A percentile compares a stretch with the other conserved stretches of the same genome.
Conservation (phyloP, 495 filamentous ascomycete genomes). For the Lindgomyces ingoldianus region DNA sequence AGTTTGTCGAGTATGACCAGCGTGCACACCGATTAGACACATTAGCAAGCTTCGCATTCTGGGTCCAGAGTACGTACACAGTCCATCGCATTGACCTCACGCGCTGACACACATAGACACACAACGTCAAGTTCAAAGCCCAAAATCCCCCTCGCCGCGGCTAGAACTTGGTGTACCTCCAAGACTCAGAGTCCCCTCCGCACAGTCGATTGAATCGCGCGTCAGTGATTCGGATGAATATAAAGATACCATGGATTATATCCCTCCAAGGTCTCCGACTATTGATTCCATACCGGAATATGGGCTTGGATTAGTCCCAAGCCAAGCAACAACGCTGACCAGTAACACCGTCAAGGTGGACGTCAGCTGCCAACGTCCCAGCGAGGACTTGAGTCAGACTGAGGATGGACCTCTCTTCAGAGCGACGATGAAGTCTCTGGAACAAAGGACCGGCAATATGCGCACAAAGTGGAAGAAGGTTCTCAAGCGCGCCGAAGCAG, state of each 20-base stretch:
- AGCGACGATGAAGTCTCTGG: conserved; percentile 93
- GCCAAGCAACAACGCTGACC: conserved; percentile 45
- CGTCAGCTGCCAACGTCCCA: conserved; percentile 78
- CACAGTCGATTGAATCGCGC: conserved; percentile 77
- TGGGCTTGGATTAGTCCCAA: conserved; percentile 46
- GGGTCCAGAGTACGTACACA: conserved; percentile 72
- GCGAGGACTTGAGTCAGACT: conserved; percentile 79
- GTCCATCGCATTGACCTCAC: neutral
- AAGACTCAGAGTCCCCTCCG: conserved; percentile 76
- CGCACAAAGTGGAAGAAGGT: conserved; percentile 92
- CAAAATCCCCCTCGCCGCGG: conserved; percentile 56
- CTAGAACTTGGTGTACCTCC: conserved; percentile 72
- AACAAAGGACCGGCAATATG: conserved; percentile 97
- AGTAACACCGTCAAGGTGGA: conserved; percentile 77
- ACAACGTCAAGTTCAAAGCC: conserved; percentile 40
- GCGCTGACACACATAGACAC: conserved; percentile 37
- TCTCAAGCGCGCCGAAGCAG: conserved; percentile 84
- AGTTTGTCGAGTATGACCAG: conserved; percentile 96
- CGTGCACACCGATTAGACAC: conserved; percentile 85
- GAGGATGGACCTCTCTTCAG: conserved; percentile 96
- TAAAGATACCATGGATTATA: conserved; percentile 45
- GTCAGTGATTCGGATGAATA: conserved; percentile 69
- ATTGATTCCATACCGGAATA: conserved; percentile 54
- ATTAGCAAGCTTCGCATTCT: conserved; percentile 89
- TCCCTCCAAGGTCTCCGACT: conserved; percentile 61